phyloP scores from a whole-genome alignment of 2,329 filamentous ascomycete species.

The Arachnopeziza araneosa region DNA sequence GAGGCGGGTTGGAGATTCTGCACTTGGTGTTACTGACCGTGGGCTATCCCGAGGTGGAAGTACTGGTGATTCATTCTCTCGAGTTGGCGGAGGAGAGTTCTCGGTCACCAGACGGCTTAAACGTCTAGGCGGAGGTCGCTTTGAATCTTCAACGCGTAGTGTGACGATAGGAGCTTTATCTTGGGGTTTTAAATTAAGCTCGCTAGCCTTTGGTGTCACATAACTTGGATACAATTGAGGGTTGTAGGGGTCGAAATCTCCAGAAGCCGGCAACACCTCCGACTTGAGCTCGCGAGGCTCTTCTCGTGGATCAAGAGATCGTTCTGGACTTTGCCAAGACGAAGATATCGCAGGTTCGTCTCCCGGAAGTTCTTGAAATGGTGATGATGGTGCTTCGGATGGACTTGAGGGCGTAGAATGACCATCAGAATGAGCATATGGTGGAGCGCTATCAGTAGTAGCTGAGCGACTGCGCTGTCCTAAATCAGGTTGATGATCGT shows the following conservation, averaged over 20 bases:
- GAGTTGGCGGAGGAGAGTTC: background rate
- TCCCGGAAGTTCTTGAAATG: background rate
- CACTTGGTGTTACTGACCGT: background rate
- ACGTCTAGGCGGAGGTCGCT: background rate
- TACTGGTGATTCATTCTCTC: background rate
- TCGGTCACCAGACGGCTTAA: background rate
- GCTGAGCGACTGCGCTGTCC: background rate
- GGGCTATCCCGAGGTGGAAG: background rate
- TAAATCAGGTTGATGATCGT: background rate
- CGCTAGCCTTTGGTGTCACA: conserved; percentile 11
- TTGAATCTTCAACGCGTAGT: background rate
- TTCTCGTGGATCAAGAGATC: background rate
- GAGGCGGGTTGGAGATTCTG: background rate
- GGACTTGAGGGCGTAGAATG: background rate
- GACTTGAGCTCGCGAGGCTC: conserved; percentile 8
- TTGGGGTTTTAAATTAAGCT: conserved; percentile 1
- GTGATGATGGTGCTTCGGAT: conserved; percentile 2
- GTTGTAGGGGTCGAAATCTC: conserved; percentile 19
- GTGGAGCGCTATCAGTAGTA: background rate
- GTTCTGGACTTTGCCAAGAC: background rate
- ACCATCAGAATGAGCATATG: background rate
- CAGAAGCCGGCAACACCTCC: conserved; percentile 10
- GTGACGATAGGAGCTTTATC: too few species aligned
- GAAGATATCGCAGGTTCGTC: conserved; percentile 1
- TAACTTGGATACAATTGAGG: conserved; percentile 15